Evolutionary conservation across 331 rosid genomes (phyloP).

Genomic region (Stylosanthes scabra): DNA sequence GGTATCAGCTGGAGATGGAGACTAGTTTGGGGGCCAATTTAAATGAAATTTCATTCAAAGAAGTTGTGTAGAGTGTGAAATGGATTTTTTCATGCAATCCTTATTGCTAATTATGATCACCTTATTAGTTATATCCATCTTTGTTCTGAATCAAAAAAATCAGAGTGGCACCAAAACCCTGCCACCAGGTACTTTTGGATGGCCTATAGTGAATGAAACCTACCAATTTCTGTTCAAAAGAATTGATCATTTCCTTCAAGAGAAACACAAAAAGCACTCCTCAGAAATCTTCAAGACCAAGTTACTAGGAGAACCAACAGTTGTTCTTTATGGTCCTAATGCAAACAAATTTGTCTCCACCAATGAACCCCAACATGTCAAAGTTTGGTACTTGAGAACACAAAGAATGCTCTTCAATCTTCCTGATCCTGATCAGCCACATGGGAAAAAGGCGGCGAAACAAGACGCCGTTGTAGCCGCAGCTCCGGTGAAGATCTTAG

Average conservation of each 20-base stretch:
- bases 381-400: conserved; percentile 50
- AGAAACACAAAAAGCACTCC: conserved; percentile 40
- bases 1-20: background rate
- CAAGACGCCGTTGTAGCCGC: conserved; percentile 12
- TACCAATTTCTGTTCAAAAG: conserved; percentile 42
- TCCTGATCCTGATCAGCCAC: conserved; percentile 17
- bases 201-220: conserved; percentile 56
- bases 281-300: conserved; percentile 53
- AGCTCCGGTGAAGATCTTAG: conserved; percentile 41
- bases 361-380: conserved; percentile 50
- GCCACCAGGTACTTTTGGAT: conserved; percentile 59
- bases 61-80: background rate
- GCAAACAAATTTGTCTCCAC: conserved; percentile 52
- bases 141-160: conserved; percentile 26
- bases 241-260: conserved; percentile 38
- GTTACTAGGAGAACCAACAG: conserved; percentile 50
- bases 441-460: background rate
- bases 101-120: conserved; percentile 28
- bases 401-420: conserved; percentile 51
- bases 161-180: conserved; percentile 13
- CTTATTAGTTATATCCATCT: conserved; percentile 26
- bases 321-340: conserved; percentile 49
- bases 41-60: conserved; percentile 1
- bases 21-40: background rate
- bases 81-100: conserved; percentile 36